Evolutionary conservation across 2,329 filamentous ascomycete species (phyloP), one percentile per base, ranked within the genome.

Genomic region (Alternaria dauci): DNA sequence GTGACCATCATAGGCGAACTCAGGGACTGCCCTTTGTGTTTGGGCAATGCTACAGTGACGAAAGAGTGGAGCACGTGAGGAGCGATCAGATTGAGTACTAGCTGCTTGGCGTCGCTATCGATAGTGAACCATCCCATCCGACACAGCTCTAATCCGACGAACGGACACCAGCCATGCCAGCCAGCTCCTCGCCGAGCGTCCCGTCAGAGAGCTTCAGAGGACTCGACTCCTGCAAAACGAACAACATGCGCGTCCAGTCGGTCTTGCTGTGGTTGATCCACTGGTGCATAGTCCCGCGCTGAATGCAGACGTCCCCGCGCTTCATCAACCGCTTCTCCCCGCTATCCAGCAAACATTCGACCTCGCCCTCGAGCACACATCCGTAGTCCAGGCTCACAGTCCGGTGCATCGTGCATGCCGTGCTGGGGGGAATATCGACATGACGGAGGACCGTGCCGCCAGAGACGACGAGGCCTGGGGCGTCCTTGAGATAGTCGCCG

Each of bases 391-490:
- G 62, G 61, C 70, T 75, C 55, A 80, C 76, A 20, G 78, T 80
- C 4, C 78, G 71, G 62, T 80, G 78, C 78, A 80, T 80, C n/a
- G 73, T 71, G 57, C 74, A 77, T 23, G 59, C 69, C n/a, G 71
- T 74, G 26, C 65, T 61, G 0, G 78, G 78, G 14, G 69, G 69
- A 48, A 79, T 76, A 53, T 80, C 78, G 42, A 80, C 78, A 48
- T 78, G 74, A 43, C 81, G 78, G 41, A 83, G 76, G 14, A 84
- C 82, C 5, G 83, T 83, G 9, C 83, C 83, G 30, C 75, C 76
- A 2, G 81, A 79, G 39, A 85, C 76, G 18, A 81, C 80, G 3
- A 88, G 78, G 2, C 85, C 85, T 0, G 85, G 83, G 1, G 82
- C 78, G 42, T 78, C 69, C 12, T 76, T 66, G 41, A 85, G 75